phyloP scores from a whole-genome alignment of 169 alveolate species.

The Plasmodium billcollinsi region DNA sequence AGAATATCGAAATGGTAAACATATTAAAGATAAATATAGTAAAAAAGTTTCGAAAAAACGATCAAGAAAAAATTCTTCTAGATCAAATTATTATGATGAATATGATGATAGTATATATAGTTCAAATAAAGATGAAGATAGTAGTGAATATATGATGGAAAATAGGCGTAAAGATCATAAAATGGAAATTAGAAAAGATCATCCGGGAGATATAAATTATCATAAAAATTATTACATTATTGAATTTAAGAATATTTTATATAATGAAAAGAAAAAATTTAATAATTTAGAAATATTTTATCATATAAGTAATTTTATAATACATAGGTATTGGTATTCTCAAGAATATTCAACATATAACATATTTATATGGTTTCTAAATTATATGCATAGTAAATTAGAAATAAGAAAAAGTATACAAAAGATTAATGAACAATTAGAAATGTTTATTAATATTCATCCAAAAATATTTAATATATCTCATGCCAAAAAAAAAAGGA shows the following conservation, averaged over 20 bases:
- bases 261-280: slow-evolving; percentile 64
- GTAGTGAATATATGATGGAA: neutral
- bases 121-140: neutral
- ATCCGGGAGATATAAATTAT: slow-evolving; percentile 15
- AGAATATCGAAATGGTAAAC: neutral
- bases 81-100: slow-evolving; percentile 19
- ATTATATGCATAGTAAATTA: slow-evolving; percentile 53
- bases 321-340: slow-evolving; percentile 76
- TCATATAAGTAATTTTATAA: slow-evolving; percentile 61
- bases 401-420: slow-evolving; percentile 50
- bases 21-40: too few relatives aligned
- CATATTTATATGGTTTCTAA: slow-evolving; percentile 67
- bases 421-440: slow-evolving; percentile 52
- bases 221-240: slow-evolving; percentile 67
- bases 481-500: slow-evolving; percentile 67
- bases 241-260: slow-evolving; percentile 65
- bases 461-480: slow-evolving; percentile 69
- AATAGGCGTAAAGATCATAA: neutral
- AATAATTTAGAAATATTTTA: slow-evolving; percentile 69
- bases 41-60: slow-evolving; percentile 17
- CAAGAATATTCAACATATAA: slow-evolving; percentile 52
- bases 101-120: slow-evolving; percentile 15
- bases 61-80: neutral
- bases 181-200: slow-evolving; percentile 1
- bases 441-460: slow-evolving; percentile 56